Percentiles rank a stretch among this genome's conserved stretches.
Conservation (phyloP, 2,329 filamentous ascomycete species). For the Cytospora mali region DNA sequence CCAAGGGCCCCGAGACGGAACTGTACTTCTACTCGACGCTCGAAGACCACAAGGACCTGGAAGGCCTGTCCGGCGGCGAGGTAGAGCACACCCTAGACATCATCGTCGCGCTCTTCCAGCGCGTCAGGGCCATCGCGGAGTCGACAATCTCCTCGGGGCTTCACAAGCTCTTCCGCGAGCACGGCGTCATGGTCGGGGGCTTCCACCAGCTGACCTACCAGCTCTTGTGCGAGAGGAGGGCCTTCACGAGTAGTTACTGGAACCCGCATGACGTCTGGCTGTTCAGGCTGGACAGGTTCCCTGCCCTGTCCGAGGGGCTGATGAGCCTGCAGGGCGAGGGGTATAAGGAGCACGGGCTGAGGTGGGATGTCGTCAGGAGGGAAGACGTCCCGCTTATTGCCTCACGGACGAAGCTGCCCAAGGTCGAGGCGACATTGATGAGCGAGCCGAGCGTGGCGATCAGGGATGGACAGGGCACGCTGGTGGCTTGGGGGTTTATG, state of each 20-base stretch:
- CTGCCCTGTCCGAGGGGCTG: slow-evolving; percentile 31
- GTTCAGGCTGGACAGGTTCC: slow-evolving; percentile 52
- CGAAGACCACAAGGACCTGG: slow-evolving; percentile 39
- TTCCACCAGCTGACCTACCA: slow-evolving; percentile 34
- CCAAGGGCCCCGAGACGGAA: slow-evolving; percentile 63
- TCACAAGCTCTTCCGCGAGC: slow-evolving; percentile 27
- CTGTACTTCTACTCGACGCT: slow-evolving; percentile 63
- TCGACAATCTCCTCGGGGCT: slow-evolving; percentile 30
- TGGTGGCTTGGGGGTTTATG: slow-evolving; percentile 67
- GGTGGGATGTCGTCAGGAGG: slow-evolving; percentile 56
- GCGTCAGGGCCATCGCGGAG: slow-evolving; percentile 33
- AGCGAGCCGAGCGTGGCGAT: slow-evolving; percentile 51
- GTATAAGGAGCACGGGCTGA: slow-evolving; percentile 49
- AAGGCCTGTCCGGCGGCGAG: slow-evolving; percentile 19
- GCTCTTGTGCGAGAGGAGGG: slow-evolving; percentile 34
- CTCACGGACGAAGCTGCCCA: slow-evolving; percentile 57
- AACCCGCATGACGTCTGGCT: slow-evolving; percentile 60
- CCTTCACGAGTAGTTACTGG: slow-evolving; percentile 35
- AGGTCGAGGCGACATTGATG: slow-evolving; percentile 51
- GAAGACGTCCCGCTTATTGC: slow-evolving; percentile 60
- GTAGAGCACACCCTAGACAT: slow-evolving; percentile 39
- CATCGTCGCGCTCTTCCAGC: slow-evolving; percentile 36
- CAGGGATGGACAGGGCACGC: slow-evolving; percentile 47
- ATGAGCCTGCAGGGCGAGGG: slow-evolving; percentile 28
- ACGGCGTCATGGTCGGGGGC: slow-evolving; percentile 42